Percentiles rank a stretch among this genome's conserved stretches.
phyloP scores from a whole-genome alignment of 805 yeast genomes.

The Wickerhamomyces bisporus region DNA sequence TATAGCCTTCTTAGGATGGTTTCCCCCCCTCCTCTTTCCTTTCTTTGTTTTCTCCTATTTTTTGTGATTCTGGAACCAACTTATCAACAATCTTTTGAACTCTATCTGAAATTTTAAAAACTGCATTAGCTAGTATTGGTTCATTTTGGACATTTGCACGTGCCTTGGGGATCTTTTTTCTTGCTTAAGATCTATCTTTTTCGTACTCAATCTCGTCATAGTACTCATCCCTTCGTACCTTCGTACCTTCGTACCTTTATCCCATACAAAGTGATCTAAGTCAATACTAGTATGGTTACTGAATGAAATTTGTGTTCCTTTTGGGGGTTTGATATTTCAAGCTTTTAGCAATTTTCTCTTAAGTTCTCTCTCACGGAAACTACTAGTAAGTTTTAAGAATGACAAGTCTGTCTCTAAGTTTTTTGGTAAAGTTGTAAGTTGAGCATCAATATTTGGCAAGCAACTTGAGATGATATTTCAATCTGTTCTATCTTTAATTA shows the following conservation, averaged over 20 bases:
- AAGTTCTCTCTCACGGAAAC: conserved; percentile 35
- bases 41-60: too few relatives aligned
- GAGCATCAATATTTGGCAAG: conserved; percentile 32
- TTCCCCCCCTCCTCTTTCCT: too few relatives aligned
- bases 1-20: conserved; percentile 31
- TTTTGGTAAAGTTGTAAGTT: conserved; percentile 26
- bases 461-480: conserved; percentile 39
- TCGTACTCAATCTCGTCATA: conserved; percentile 18
- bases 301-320: conserved; percentile 34
- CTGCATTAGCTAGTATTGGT: conserved; percentile 23
- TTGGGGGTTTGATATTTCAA: conserved; percentile 27
- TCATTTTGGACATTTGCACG: neutral
- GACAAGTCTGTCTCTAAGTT: conserved; percentile 29
- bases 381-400: conserved; percentile 29
- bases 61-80: conserved; percentile 30
- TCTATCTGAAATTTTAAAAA: conserved; percentile 28
- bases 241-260: too few relatives aligned
- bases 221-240: too few relatives aligned
- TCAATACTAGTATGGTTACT: conserved; percentile 39
- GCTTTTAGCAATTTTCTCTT: conserved; percentile 25
- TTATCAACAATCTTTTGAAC: conserved; percentile 31
- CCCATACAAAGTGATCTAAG: conserved; percentile 27
- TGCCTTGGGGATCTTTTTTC: neutral
- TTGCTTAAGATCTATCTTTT: conserved; percentile 2
- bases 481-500: conserved; percentile 35